These are phyloP conservation scores for Lentinula sp. DNA, from an alignment of 768 basidiomycete species.

Conservation along the genomic window DNA sequence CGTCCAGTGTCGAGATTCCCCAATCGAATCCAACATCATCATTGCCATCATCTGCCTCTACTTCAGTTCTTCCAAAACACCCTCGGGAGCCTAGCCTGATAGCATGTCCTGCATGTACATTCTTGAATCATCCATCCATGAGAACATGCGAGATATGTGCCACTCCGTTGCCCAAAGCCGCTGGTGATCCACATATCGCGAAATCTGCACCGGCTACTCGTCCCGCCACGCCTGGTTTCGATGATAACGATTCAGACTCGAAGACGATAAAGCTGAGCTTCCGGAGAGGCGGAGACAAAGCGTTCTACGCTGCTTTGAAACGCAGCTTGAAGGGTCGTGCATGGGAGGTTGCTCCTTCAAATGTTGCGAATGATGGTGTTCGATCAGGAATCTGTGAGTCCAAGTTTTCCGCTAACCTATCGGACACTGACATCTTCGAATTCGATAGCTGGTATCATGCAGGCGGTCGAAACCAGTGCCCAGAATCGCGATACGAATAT, in stretches of 20 bases:
- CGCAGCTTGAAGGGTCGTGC: conserved; percentile 60
- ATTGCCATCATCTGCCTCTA: conserved; percentile 33
- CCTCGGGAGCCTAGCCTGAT: conserved; percentile 26
- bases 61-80: conserved; percentile 19
- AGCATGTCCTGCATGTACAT: conserved; percentile 86
- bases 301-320: conserved; percentile 75
- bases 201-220: conserved; percentile 66
- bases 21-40: conserved; percentile 34
- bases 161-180: conserved; percentile 47
- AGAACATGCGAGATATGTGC: conserved; percentile 81
- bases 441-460: conserved; percentile 71
- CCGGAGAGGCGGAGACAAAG: conserved; percentile 82
- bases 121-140: conserved; percentile 78
- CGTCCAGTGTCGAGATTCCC: conserved; percentile 18
- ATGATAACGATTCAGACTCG: conserved; percentile 28
- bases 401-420: not conserved
- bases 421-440: not conserved
- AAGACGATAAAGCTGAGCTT: conserved; percentile 80
- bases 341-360: conserved; percentile 52
- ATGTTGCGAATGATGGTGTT: conserved; percentile 7
- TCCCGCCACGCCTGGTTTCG: conserved; percentile 43
- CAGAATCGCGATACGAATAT: conserved; percentile 61
- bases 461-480: conserved; percentile 62
- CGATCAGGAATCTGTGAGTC: conserved; percentile 49
- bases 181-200: conserved; percentile 9